These are phyloP conservation scores for Ustulina deusta DNA, from an alignment of 2,329 filamentous ascomycete genomes.

Conservation along the genomic window DNA sequence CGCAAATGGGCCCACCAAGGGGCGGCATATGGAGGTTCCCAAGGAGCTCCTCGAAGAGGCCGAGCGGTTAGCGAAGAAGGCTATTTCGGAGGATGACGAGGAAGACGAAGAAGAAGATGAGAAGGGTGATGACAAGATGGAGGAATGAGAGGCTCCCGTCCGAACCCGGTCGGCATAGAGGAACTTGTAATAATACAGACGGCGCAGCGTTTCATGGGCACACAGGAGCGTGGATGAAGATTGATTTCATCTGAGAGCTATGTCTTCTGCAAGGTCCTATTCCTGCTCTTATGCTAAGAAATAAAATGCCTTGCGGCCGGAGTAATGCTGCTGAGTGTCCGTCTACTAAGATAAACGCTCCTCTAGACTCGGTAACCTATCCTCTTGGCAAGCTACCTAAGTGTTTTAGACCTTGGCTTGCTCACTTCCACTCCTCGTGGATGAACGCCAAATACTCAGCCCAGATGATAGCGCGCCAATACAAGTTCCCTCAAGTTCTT, in stretches of 20 bases:
- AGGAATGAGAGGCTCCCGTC: conserved; percentile 70
- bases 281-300: conserved; percentile 26
- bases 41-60: conserved; percentile 92
- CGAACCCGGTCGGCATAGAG: conserved; percentile 18
- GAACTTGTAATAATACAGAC: conserved; percentile 43
- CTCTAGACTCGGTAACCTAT: conserved; percentile 23
- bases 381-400: conserved; percentile 32
- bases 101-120: conserved; percentile 83
- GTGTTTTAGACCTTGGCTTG: background rate
- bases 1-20: conserved; percentile 87
- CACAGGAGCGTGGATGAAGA: conserved; percentile 37
- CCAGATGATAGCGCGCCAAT: conserved; percentile 10
- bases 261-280: conserved; percentile 23
- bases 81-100: conserved; percentile 88
- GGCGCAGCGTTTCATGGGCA: conserved; percentile 36
- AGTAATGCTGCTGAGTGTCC: conserved; percentile 21
- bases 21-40: conserved; percentile 91
- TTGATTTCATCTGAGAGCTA: conserved; percentile 43
- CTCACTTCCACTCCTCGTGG: conserved; percentile 11
- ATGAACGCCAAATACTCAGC: conserved; percentile 14
- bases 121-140: conserved; percentile 83
- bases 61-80: conserved; percentile 90
- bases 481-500: background rate
- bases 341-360: conserved; percentile 18
- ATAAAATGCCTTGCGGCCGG: conserved; percentile 17